phyloP scores from a whole-genome alignment of 139 green algal species.

The Pleodorina starrii region DNA sequence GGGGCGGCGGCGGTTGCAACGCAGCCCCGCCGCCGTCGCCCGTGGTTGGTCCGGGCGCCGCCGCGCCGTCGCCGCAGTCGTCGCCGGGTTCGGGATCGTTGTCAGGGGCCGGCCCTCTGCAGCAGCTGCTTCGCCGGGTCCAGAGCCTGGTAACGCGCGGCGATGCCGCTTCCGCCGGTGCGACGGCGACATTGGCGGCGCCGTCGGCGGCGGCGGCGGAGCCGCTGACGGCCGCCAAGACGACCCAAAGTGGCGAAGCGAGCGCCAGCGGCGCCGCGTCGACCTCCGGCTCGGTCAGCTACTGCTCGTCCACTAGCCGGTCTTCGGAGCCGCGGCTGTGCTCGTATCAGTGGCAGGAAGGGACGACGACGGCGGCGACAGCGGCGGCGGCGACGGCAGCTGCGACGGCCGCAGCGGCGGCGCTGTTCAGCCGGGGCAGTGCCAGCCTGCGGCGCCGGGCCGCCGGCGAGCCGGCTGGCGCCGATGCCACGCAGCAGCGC shows the following conservation, averaged over 20 bases:
- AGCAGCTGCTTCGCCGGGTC: neutral
- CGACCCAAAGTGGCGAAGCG: neutral
- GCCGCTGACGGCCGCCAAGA: neutral
- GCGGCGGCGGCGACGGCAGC: neutral
- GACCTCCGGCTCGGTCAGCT: neutral
- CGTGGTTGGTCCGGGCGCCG: too few species aligned
- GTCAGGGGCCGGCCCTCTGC: neutral
- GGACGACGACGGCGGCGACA: neutral
- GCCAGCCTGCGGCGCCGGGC: neutral
- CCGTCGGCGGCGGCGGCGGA: neutral
- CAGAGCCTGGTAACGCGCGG: neutral
- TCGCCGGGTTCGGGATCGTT: too few species aligned
- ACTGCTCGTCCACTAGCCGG: neutral
- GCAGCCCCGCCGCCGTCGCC: too few species aligned
- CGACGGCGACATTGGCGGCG: neutral
- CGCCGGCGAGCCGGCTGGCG: neutral
- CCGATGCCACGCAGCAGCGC: neutral
- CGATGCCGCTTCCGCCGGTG: neutral
- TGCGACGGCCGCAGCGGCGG: neutral
- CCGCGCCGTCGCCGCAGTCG: neutral
- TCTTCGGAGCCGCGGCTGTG: neutral
- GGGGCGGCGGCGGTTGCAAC: too few species aligned
- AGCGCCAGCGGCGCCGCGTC: neutral
- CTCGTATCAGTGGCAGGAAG: neutral
- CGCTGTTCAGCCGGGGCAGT: neutral